Conservation (phyloP, 768 basidiomycete species). For the Pleurotus djamor region DNA sequence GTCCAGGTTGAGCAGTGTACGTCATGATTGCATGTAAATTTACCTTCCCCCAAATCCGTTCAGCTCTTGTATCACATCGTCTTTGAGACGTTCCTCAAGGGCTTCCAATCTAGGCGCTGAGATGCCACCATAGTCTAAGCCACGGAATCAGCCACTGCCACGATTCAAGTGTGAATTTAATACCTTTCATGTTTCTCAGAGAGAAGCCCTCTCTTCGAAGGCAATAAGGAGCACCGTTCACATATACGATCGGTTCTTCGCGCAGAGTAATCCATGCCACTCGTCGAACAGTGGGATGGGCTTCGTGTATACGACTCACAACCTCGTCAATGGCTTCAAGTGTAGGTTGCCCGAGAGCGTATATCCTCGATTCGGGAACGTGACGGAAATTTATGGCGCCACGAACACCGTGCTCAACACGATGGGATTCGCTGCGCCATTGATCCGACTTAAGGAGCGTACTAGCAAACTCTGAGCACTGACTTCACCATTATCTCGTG, state of each 20-base stretch:
- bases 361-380: constrained; percentile 77
- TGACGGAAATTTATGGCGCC: constrained; percentile 97
- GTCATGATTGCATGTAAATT: constrained; percentile 12
- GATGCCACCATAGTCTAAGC: constrained; percentile 91
- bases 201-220: constrained; percentile 82
- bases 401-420: constrained; percentile 66
- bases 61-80: constrained; percentile 86
- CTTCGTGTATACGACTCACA: constrained; percentile 56
- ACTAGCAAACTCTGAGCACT: constrained; percentile 29
- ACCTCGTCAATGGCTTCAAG: constrained; percentile 84
- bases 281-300: constrained; percentile 56
- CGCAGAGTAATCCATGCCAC: constrained; percentile 93
- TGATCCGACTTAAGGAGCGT: constrained; percentile 92
- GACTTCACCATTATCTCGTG: neutral
- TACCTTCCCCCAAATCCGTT: constrained; percentile 81
- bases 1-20: neutral
- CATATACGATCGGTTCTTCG: constrained; percentile 88
- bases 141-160: neutral
- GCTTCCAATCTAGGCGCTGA: constrained; percentile 86
- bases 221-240: constrained; percentile 93
- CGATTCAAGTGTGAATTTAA: neutral
- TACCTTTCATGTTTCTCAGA: constrained; percentile 92
- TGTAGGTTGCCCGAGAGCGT: constrained; percentile 92
- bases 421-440: constrained; percentile 76
- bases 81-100: constrained; percentile 85